Conservation (phyloP, 2,329 filamentous ascomycete species). For the Fusarium pseudoanthophilum region DNA sequence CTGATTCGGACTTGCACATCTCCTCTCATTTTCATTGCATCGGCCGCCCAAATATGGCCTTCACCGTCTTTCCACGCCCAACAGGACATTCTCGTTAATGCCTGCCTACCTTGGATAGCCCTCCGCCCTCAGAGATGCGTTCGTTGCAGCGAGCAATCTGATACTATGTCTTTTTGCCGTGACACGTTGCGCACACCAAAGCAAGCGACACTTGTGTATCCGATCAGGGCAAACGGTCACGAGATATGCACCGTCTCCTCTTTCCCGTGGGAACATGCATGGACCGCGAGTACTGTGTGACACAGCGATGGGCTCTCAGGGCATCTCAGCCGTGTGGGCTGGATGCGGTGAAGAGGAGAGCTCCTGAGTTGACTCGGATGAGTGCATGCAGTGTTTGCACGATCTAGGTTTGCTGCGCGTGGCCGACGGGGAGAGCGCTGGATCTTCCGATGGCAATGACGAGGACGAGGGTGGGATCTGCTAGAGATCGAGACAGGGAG, state of each 20-base stretch:
- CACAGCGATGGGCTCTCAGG: conserved; percentile 10
- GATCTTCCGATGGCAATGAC: conserved; percentile 32
- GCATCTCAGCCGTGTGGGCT: background rate
- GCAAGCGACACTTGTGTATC: conserved; percentile 39
- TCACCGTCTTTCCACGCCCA: conserved; percentile 5
- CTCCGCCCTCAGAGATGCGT: conserved; percentile 1
- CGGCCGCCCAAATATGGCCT: background rate
- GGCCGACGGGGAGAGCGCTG: conserved; percentile 22
- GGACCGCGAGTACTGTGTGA: conserved; percentile 16
- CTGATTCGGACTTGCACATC: background rate
- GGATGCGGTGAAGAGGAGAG: conserved; percentile 34
- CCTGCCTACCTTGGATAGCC: conserved; percentile 44
- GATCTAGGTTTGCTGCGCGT: conserved; percentile 20
- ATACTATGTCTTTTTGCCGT: conserved; percentile 37
- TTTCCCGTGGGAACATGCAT: conserved; percentile 20
- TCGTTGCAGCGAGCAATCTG: conserved; percentile 33
- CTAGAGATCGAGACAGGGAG: conserved; percentile 5
- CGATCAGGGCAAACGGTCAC: conserved; percentile 20
- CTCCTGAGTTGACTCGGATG: conserved; percentile 17
- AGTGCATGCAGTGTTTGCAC: conserved; percentile 23
- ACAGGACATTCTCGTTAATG: conserved; percentile 40
- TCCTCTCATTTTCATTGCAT: background rate
- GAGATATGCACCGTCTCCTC: conserved; percentile 5
- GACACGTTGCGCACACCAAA: conserved; percentile 39
- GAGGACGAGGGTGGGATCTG: conserved; percentile 15